A percentile compares a stretch with the other conserved stretches of the same genome.
phyloP scores from a whole-genome alignment of 148 eudicot species.

The Vaccinium myrtillus region DNA sequence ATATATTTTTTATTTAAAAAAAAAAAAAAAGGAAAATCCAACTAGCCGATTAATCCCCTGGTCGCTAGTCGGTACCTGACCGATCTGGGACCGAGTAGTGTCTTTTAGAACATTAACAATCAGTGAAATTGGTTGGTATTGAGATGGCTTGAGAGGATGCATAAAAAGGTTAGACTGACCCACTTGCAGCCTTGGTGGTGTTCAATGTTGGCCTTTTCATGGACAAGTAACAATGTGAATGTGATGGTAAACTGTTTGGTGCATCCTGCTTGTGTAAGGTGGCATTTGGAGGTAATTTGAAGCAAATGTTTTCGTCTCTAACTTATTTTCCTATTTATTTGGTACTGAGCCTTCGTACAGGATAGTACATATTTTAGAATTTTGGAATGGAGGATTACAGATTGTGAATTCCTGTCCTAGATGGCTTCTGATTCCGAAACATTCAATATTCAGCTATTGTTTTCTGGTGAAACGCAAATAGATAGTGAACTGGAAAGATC shows the following conservation, averaged over 20 bases:
- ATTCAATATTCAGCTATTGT: background rate
- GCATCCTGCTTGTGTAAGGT: background rate
- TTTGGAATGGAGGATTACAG: background rate
- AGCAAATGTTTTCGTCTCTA: background rate
- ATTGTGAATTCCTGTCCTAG: background rate
- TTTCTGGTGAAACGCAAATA: background rate
- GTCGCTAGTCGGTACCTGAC: too few relatives aligned
- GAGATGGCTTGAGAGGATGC: constrained; percentile 5
- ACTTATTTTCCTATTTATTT: background rate
- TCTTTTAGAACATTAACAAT: too few relatives aligned
- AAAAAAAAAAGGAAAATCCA: too few relatives aligned
- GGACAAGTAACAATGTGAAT: background rate
- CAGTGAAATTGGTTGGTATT: background rate
- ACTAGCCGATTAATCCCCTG: too few relatives aligned
- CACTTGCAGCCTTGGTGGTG: constrained; percentile 1
- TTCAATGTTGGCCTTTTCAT: constrained; percentile 5
- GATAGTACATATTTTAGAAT: background rate
- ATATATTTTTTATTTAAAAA: too few relatives aligned
- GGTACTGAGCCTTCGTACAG: background rate
- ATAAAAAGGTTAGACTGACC: background rate
- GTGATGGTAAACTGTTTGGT: background rate
- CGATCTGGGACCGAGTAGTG: too few relatives aligned
- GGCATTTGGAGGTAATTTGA: background rate
- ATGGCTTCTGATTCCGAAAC: background rate
- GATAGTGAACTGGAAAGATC: background rate